Conservation (phyloP, 176 grass and related monocot species). For the Alopecurus myosuroides region DNA sequence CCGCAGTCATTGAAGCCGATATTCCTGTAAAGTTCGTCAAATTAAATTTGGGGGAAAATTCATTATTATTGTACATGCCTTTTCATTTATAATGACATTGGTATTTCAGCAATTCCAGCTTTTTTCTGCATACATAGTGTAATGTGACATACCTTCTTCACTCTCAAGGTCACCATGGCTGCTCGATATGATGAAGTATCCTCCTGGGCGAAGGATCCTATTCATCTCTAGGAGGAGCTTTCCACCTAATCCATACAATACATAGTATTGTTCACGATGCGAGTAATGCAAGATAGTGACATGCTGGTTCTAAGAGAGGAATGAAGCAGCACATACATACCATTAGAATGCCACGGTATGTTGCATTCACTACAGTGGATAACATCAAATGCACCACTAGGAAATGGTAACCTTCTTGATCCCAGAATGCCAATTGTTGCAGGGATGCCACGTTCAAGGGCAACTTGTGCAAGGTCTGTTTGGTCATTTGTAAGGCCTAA, state of each 20-base stretch:
- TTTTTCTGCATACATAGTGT: neutral
- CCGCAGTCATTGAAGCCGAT: constrained; percentile 65
- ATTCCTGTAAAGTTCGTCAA: constrained; percentile 50
- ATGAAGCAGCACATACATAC: constrained; percentile 34
- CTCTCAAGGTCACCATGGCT: constrained; percentile 83
- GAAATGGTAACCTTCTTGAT: constrained; percentile 81
- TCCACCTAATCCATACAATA: constrained; percentile 56
- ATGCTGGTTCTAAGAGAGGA: constrained; percentile 14
- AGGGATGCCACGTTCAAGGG: constrained; percentile 88
- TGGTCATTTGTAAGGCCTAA: constrained; percentile 76
- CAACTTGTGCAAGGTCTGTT: constrained; percentile 72
- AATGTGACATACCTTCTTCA: constrained; percentile 72
- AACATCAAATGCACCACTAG: constrained; percentile 90
- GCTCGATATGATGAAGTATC: constrained; percentile 87
- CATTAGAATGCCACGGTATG: constrained; percentile 90
- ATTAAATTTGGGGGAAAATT: neutral
- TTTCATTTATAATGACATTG: neutral
- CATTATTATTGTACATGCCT: neutral
- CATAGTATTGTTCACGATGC: constrained; percentile 4
- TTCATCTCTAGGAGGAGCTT: constrained; percentile 93
- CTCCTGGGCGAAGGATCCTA: constrained; percentile 90
- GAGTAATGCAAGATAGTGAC: neutral
- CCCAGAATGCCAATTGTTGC: constrained; percentile 70
- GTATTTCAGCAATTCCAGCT: neutral
- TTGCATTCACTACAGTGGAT: constrained; percentile 94